phyloP scores from a whole-genome alignment of 352 stramenopile species.

The Poterioochromonas sp. region DNA sequence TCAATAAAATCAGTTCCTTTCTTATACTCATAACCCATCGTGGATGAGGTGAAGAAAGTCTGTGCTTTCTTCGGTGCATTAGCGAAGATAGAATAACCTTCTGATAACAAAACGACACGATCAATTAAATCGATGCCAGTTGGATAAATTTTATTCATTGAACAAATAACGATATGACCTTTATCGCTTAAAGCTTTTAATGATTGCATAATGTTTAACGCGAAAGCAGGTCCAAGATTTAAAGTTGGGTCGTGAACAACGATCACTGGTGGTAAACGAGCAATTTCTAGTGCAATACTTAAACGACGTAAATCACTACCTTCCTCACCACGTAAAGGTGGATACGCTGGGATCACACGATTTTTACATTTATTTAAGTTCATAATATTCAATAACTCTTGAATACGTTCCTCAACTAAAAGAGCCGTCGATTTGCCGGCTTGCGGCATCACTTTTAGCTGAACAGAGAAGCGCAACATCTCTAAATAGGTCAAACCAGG shows the following conservation, averaged over 20 bases:
- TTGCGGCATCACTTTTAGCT: constrained; percentile 11
- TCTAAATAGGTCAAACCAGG: constrained; percentile 6
- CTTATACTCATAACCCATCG: not conserved
- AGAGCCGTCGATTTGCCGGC: not conserved
- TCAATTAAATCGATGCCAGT: not conserved
- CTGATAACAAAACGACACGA: not conserved
- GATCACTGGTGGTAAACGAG: constrained; percentile 38
- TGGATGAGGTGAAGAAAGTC: not conserved
- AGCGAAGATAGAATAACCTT: not conserved
- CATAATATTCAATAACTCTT: not conserved
- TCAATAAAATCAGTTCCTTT: constrained; percentile 5
- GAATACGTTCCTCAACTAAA: not conserved
- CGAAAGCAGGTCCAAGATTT: constrained; percentile 25
- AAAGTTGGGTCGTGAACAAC: constrained; percentile 42
- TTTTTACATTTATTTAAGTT: constrained; percentile 32
- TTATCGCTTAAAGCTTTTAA: not conserved
- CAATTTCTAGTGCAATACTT: constrained; percentile 38
- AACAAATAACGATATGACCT: constrained; percentile 9
- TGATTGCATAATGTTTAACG: not conserved
- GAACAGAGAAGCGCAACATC: not conserved
- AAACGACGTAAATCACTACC: constrained; percentile 42
- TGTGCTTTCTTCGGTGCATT: not conserved
- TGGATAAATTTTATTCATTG: not conserved
- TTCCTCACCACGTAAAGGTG: constrained; percentile 22
- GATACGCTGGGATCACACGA: constrained; percentile 33